These are phyloP conservation scores for Akebia trifoliata DNA, from an alignment of 164 flowering plant species.

Conservation along the genomic window DNA sequence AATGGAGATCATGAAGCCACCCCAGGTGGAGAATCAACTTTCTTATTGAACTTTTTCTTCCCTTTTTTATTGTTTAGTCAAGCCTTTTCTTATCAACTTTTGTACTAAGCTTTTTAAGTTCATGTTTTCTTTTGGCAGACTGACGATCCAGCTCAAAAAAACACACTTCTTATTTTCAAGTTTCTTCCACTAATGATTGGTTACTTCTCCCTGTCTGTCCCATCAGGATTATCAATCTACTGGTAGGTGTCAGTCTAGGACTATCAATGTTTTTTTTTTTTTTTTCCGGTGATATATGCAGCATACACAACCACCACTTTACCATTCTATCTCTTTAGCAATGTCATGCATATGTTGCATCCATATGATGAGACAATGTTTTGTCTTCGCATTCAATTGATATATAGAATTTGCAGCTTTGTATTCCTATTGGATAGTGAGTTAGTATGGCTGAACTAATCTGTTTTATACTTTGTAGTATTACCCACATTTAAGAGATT, in stretches of 20 bases:
- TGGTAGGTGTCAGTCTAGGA: conserved; percentile 52
- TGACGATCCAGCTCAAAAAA: conserved; percentile 91
- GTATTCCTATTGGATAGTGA: too few relatives aligned
- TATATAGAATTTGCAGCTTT: too few relatives aligned
- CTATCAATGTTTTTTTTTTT: conserved; percentile 1
- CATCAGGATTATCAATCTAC: conserved; percentile 95
- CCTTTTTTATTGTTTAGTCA: background rate
- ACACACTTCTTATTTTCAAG: conserved; percentile 81
- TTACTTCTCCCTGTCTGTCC: conserved; percentile 95
- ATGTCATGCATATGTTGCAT: too few relatives aligned
- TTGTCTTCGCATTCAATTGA: too few relatives aligned
- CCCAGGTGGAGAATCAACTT: conserved; percentile 50
- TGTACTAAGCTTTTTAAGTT: too few relatives aligned
- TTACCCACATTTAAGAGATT: too few relatives aligned
- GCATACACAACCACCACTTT: too few relatives aligned
- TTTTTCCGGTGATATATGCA: too few relatives aligned
- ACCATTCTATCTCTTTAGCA: too few relatives aligned
- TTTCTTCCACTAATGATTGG: conserved; percentile 99
- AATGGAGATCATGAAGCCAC: conserved; percentile 97
- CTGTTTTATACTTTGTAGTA: too few relatives aligned
- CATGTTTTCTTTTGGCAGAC: conserved; percentile 58
- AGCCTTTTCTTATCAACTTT: background rate
- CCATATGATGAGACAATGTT: too few relatives aligned
- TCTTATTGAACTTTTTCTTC: conserved; percentile 1
- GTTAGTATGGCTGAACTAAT: too few relatives aligned